Percentiles rank a stretch among this genome's conserved stretches.
Conservation (phyloP, 2,329 filamentous ascomycete species). For the Penicillium sp. region DNA sequence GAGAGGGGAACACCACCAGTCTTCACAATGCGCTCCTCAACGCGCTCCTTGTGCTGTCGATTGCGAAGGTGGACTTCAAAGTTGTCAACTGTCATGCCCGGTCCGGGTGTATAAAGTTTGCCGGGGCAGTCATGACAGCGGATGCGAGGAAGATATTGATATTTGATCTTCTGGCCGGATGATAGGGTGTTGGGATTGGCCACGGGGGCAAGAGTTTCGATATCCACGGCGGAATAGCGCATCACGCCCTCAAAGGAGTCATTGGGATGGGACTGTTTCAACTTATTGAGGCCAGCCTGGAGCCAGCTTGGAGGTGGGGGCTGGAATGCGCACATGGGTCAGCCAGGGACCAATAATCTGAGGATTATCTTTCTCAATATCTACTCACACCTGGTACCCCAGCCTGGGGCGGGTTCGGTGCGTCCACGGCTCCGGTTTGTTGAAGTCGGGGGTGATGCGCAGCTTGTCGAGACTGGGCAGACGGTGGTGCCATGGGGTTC, state of each 20-base stretch:
- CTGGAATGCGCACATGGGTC: constrained; percentile 46
- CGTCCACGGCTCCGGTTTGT: constrained; percentile 47
- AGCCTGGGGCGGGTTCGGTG: constrained; percentile 42
- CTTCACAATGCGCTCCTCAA: constrained; percentile 53
- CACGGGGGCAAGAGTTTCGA: constrained; percentile 64
- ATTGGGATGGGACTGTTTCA: constrained; percentile 69
- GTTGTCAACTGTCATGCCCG: constrained; percentile 78
- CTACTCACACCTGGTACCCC: constrained; percentile 46
- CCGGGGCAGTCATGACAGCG: constrained; percentile 88
- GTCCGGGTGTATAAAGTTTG: constrained; percentile 89
- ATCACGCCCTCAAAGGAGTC: constrained; percentile 87
- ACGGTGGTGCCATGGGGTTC: constrained; percentile 52
- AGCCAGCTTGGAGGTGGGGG: constrained; percentile 88
- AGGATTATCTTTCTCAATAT: constrained; percentile 18
- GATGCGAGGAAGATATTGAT: constrained; percentile 84
- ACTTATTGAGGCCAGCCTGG: constrained; percentile 64
- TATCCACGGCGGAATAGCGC: constrained; percentile 82
- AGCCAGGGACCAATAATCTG: constrained; percentile 11
- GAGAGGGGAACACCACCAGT: constrained; percentile 7
- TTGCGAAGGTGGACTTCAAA: constrained; percentile 94
- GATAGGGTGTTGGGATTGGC: constrained; percentile 51
- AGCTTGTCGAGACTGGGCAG: constrained; percentile 29
- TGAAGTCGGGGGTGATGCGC: constrained; percentile 29
- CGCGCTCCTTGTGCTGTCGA: constrained; percentile 71
- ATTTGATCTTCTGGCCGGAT: constrained; percentile 64